Evolutionary conservation across 345 rosid species (phyloP).

Genomic region (Trapa bicornis): DNA sequence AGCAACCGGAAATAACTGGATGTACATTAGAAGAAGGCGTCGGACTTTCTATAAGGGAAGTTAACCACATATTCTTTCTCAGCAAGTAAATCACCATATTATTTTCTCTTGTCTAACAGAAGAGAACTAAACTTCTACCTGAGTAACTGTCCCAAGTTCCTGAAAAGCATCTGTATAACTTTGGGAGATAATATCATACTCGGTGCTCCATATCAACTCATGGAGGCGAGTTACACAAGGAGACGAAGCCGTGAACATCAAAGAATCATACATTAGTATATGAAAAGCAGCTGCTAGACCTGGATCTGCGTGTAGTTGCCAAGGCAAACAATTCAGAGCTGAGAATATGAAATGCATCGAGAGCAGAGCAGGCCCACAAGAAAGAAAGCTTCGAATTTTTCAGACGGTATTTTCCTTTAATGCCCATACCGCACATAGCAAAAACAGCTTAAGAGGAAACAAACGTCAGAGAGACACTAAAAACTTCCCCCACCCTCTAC

Average conservation of each 20-base stretch:
- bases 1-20: not conserved
- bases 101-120: not conserved
- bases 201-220: not conserved
- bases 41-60: not conserved
- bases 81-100: not conserved
- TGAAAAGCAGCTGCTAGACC: not conserved
- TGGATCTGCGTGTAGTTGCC: not conserved
- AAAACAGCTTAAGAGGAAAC: not conserved
- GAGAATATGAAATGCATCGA: not conserved
- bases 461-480: not conserved
- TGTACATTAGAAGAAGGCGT: not conserved
- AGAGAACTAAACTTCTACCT: not conserved
- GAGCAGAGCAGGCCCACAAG: conserved; percentile 1
- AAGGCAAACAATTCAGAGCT: not conserved
- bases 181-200: not conserved
- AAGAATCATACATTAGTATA: not conserved
- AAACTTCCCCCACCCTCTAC: not conserved
- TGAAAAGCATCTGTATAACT: not conserved
- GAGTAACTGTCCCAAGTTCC: not conserved
- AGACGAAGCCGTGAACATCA: not conserved
- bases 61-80: not conserved
- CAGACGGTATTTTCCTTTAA: not conserved
- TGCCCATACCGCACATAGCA: not conserved
- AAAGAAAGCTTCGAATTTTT: not conserved
- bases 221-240: not conserved